These are phyloP conservation scores for Sclerotinia trifoliorum DNA, from an alignment of 2,329 filamentous ascomycete species.

Conservation along the genomic window DNA sequence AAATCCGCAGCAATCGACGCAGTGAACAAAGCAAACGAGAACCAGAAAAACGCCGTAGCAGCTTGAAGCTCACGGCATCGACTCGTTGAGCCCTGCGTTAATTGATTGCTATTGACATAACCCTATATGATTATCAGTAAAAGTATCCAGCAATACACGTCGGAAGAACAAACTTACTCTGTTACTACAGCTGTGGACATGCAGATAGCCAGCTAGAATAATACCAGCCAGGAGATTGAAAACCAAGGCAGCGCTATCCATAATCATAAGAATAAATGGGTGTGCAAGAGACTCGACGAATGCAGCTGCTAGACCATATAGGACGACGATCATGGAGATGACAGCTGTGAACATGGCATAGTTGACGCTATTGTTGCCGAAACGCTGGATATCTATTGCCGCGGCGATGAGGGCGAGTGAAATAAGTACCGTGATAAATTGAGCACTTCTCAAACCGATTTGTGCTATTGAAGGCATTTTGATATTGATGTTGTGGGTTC, in stretches of 20 bases:
- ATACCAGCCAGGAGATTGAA: conserved; percentile 69
- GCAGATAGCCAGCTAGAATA: conserved; percentile 67
- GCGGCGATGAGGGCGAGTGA: conserved; percentile 38
- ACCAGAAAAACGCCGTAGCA: conserved; percentile 74
- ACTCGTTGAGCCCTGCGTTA: conserved; percentile 61
- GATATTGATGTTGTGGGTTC: neutral
- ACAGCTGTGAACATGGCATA: conserved; percentile 66
- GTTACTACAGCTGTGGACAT: conserved; percentile 66
- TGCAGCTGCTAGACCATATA: conserved; percentile 60
- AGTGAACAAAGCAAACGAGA: conserved; percentile 64
- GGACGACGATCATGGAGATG: conserved; percentile 61
- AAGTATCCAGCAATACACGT: no score
- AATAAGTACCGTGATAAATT: conserved; percentile 38
- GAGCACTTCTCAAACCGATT: conserved; percentile 30
- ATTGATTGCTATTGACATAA: conserved; percentile 50
- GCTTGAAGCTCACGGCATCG: conserved; percentile 76
- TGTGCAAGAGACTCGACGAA: conserved; percentile 54
- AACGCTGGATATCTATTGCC: conserved; percentile 49
- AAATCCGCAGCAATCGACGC: conserved; percentile 52
- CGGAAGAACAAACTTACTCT: conserved; percentile 44
- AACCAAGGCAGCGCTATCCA: conserved; percentile 60
- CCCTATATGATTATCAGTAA: conserved; percentile 32
- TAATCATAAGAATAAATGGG: conserved; percentile 50
- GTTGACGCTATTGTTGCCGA: conserved; percentile 59
- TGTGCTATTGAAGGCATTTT: conserved; percentile 33